A percentile compares a stretch with the other conserved stretches of the same genome.
Evolutionary conservation across 2,329 filamentous ascomycete species (phyloP).

Genomic region (Ascomycota sp.): DNA sequence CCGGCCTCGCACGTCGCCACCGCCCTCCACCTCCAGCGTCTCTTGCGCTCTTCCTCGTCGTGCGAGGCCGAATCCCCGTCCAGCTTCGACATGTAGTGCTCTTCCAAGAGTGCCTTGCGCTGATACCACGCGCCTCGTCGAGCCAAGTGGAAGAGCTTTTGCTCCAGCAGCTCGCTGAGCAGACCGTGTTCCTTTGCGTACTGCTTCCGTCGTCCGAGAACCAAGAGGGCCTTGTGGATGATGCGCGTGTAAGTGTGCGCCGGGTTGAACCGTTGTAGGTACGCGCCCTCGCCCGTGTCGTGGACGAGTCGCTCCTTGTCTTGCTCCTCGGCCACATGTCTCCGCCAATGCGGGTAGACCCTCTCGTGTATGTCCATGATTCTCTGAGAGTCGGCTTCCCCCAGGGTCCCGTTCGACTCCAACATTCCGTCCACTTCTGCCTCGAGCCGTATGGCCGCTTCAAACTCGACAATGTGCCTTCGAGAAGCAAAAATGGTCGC

Average conservation of each 20-base stretch:
- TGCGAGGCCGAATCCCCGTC: constrained; percentile 18
- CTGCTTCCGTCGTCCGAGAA: constrained; percentile 65
- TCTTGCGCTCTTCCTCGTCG: constrained; percentile 40
- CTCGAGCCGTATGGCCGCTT: constrained; percentile 66
- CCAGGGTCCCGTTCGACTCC: constrained; percentile 55
- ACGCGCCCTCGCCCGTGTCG: constrained; percentile 67
- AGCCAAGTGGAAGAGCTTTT: constrained; percentile 68
- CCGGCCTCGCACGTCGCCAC: constrained; percentile 67
- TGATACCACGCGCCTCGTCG: constrained; percentile 88
- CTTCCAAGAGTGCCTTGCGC: constrained; percentile 79
- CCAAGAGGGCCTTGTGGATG: constrained; percentile 65
- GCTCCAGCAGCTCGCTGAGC: constrained; percentile 53
- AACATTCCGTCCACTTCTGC: constrained; percentile 63
- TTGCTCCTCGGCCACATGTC: constrained; percentile 51
- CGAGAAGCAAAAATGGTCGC: constrained; percentile 74
- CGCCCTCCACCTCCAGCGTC: constrained; percentile 62
- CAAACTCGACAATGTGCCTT: constrained; percentile 62
- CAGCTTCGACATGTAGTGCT: constrained; percentile 71
- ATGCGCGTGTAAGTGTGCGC: constrained; percentile 89
- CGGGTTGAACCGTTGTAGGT: constrained; percentile 73
- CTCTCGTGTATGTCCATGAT: constrained; percentile 54
- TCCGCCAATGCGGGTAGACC: constrained; percentile 65
- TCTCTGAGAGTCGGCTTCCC: constrained; percentile 40
- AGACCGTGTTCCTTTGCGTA: constrained; percentile 58
- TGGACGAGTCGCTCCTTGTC: constrained; percentile 59